These are phyloP conservation scores for Eutrema heterophyllum DNA, from an alignment of 345 rosid species.

Conservation along the genomic window DNA sequence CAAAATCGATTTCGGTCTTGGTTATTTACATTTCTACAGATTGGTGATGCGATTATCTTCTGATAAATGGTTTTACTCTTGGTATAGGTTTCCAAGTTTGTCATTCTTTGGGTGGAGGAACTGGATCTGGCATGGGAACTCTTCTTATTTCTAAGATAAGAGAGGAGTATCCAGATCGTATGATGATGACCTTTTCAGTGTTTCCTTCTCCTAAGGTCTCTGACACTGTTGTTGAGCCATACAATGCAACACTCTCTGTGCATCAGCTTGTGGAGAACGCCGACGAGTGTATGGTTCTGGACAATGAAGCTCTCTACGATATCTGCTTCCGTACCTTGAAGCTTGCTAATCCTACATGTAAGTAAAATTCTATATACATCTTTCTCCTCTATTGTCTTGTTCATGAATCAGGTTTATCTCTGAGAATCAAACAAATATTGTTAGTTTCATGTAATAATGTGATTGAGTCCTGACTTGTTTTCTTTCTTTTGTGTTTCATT, in stretches of 20 bases:
- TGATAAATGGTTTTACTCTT: background rate
- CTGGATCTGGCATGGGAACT: constrained; percentile 45
- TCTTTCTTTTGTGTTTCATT: background rate
- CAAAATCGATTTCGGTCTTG: background rate
- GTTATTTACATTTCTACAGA: background rate
- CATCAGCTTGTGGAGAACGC: constrained; percentile 42
- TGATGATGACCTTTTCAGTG: constrained; percentile 40
- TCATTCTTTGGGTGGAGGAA: constrained; percentile 41
- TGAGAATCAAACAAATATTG: background rate
- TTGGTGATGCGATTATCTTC: background rate
- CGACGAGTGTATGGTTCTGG: constrained; percentile 40
- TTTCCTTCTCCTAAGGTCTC: constrained; percentile 44
- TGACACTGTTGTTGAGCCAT: constrained; percentile 41
- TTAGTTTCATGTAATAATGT: background rate
- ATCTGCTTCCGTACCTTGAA: constrained; percentile 41
- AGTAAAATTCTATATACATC: background rate
- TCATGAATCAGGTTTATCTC: background rate
- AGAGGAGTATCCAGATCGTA: constrained; percentile 40
- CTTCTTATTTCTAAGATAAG: constrained; percentile 35
- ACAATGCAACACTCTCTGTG: constrained; percentile 39
- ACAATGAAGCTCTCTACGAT: constrained; percentile 40
- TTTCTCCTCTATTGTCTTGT: background rate
- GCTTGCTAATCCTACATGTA: constrained; percentile 37
- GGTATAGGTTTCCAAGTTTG: constrained; percentile 38
- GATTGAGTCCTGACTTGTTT: constrained; percentile 17